phyloP scores from a whole-genome alignment of 2,329 filamentous ascomycete genomes.

The Talaromyces verruculosus region DNA sequence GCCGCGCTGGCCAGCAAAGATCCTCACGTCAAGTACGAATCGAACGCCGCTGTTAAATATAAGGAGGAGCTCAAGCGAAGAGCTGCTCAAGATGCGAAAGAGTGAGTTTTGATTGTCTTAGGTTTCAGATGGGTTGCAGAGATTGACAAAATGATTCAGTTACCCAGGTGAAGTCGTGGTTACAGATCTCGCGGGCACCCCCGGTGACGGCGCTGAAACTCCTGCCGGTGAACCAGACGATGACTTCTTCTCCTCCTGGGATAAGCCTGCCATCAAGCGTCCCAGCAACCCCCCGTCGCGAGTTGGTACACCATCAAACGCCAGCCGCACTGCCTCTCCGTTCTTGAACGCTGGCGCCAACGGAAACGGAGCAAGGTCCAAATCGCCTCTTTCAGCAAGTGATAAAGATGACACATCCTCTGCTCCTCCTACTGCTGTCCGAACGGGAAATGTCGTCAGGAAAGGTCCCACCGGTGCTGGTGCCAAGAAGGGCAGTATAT shows the following conservation, averaged over 20 bases:
- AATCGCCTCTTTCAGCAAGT: conserved; percentile 71
- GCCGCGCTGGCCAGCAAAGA: conserved; percentile 96
- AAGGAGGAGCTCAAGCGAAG: conserved; percentile 93
- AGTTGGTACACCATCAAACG: conserved; percentile 77
- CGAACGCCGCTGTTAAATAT: conserved; percentile 90
- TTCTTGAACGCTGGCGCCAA: conserved; percentile 72
- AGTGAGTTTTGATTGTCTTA: conserved; percentile 62
- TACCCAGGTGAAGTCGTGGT: conserved; percentile 84
- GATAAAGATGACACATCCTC: conserved; percentile 54
- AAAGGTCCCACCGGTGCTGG: conserved; percentile 66
- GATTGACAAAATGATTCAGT: conserved; percentile 52
- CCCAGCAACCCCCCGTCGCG: conserved; percentile 91
- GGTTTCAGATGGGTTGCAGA: neutral
- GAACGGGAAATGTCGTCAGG: conserved; percentile 76
- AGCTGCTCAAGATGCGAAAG: conserved; percentile 76
- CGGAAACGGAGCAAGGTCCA: conserved; percentile 70
- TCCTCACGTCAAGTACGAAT: conserved; percentile 94
- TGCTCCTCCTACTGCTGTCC: conserved; percentile 63
- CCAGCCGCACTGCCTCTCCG: conserved; percentile 81
- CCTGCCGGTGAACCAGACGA: conserved; percentile 80
- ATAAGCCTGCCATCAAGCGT: conserved; percentile 94
- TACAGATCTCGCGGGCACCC: conserved; percentile 61
- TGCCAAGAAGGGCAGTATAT: conserved; percentile 79
- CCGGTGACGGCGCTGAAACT: conserved; percentile 66
- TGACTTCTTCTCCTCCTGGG: conserved; percentile 99